Evolutionary conservation across 1,139 yeast genomes (phyloP), one percentile per base, ranked within the genome.

Genomic region (Meyerozyma carpophila): DNA sequence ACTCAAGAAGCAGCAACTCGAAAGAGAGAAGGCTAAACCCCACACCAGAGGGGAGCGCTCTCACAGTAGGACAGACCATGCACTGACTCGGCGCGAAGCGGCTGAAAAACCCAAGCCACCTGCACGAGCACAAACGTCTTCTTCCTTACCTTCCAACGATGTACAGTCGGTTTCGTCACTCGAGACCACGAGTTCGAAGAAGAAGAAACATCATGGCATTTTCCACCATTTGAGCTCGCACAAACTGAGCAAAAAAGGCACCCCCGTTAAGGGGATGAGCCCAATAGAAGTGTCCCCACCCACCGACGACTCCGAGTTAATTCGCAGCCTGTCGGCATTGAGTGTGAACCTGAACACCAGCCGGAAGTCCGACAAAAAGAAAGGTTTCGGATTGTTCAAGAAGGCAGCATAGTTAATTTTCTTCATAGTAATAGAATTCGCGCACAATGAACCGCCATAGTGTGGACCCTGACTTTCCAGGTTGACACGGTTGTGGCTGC

Each of bases 181-280:
- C 24, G 31, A 34, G 5, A 39, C 50, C 40, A 21, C 46, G 18
- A 32, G 16, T 10, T 9, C 43, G 18, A 47, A 36, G 10, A 27
- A 51, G 3, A 55, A 52, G 46, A 57, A 57, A 44, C 56, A 57
- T 37, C 63, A 61, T 44, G 61, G 66, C 8, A 49, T 64, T 32
- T 59, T 64, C 44, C 63, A 56, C 43, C 50, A 45, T 29, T 43
- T 59, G 37, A 53, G 58, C 6, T 29, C 37, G 32, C 51, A 49
- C 26, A 52, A 51, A 43, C 56, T 53, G 47, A 50, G 44, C 46
- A n/a, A 45, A 47, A 32, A 36, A 34, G 8, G 31, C n/a, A 20
- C 37, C 41, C 26, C 37, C 34, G 34, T 36, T 34, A 36, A 38
- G 25, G 39, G 43, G 18, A 26, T 42, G 41, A 28, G 36, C 21